Base-by-base conservation (phyloP, 768 basidiomycete genomes). In the Tricholoma hemisulphureum region DNA sequence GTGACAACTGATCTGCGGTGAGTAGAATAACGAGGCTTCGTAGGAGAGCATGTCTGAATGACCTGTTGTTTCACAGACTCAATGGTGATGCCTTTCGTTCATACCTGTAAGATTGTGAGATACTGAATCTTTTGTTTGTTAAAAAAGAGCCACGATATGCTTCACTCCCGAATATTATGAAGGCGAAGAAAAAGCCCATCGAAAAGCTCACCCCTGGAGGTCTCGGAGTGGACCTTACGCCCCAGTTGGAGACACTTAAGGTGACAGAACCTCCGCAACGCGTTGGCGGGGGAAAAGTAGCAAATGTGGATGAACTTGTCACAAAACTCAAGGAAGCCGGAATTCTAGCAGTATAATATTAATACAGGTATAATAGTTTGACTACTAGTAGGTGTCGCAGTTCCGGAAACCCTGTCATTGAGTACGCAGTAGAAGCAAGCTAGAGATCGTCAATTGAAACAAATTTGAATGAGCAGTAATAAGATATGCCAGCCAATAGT, bases 151-250 rank as follows among this genome's bases (percentile, higher is more conserved):
- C 96, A 0, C 89, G 96, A 63, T 99, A 97, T 67, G 97, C 97
- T 0, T 94, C 95, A n/a, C 72, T 99, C 58, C 93, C 94, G 3
- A 95, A 93, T 65, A 96, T 96, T 73, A 96, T 96, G 93, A 95
- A 96, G 74, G 97, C 97, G n/a, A 98, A 98, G 82, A 99, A 98
- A 83, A 99, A 99, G 77, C 88, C 90, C 13, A 74, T 98, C 41
- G 88, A 95, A 74, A 94, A 91, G 68, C 66, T 97, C 52, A 83
- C 83, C 14, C 80, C 93, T 1, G 77, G 79, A 21, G 93, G 95
- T 63, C 85, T 98, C 21, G 86, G 86, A 6, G 77, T 98, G 21
- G 93, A 98, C 75, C 82, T 93, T 54, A 82, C 85, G 0, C 93
- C 94, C 14, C 80, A 83, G 29, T 75, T 98, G 24, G 91, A 97